Evolutionary conservation across 371 early-diverging fungal species (phyloP).

Genomic region (Capillidium heterosporum): DNA sequence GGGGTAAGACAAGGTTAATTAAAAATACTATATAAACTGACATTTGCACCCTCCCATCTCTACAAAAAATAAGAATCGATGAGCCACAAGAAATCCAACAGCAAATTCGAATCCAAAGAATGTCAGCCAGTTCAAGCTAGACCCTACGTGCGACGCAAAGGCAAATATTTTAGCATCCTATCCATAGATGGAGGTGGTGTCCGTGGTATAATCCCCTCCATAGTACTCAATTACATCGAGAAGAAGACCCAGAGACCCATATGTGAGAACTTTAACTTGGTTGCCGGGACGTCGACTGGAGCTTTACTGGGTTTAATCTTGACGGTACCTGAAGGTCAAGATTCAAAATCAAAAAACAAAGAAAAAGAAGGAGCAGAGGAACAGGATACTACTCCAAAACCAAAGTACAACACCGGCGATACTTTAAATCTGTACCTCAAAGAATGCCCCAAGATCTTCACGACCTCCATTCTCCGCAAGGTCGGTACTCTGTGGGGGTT

Average conservation of each 20-base stretch:
- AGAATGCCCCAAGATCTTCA: neutral
- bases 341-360: too few relatives aligned
- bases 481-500: neutral
- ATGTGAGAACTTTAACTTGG: constrained; percentile 1
- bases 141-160: neutral
- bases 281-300: constrained; percentile 8
- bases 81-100: too few relatives aligned
- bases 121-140: too few relatives aligned
- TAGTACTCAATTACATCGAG: constrained; percentile 4
- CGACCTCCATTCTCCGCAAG: neutral
- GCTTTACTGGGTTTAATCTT: constrained; percentile 3
- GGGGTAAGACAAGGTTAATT: too few relatives aligned
- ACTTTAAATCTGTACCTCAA: neutral
- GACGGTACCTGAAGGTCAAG: neutral
- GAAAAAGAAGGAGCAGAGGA: neutral
- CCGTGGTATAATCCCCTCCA: constrained; percentile 7
- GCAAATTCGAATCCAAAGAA: too few relatives aligned
- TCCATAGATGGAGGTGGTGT: constrained; percentile 8
- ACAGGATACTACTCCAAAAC: neutral
- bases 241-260: neutral
- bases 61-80: too few relatives aligned
- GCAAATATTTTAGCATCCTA: constrained; percentile 1
- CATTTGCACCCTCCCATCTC: too few relatives aligned
- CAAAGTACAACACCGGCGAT: neutral
- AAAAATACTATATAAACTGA: too few relatives aligned